These are phyloP conservation scores for Ustilago xerochloae DNA, from an alignment of 1,284 basidiomycete species.

Conservation along the genomic window DNA sequence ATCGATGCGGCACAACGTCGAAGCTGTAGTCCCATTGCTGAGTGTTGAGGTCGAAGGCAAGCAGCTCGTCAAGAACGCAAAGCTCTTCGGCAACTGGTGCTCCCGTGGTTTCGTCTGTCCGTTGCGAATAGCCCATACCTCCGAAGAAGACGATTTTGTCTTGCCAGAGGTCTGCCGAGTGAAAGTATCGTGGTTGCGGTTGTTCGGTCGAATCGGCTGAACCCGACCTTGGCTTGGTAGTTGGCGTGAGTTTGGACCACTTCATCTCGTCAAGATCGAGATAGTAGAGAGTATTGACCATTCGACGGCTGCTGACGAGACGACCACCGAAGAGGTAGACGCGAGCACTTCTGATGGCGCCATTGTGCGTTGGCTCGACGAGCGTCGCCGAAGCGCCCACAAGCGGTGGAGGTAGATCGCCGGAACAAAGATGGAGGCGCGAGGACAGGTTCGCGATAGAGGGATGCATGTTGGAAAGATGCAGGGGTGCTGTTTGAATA, in stretches of 20 bases:
- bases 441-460: conserved; percentile 51
- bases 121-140: conserved; percentile 60
- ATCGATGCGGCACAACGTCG: conserved; percentile 16
- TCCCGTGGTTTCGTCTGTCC: conserved; percentile 2
- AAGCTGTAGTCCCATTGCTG: conserved; percentile 56
- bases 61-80: conserved; percentile 59
- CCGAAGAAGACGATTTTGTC: conserved; percentile 62
- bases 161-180: conserved; percentile 62
- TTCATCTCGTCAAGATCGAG: conserved; percentile 55
- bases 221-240: conserved; percentile 3
- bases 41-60: conserved; percentile 57
- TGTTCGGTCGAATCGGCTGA: conserved; percentile 14
- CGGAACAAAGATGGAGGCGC: conserved; percentile 47
- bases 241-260: conserved; percentile 42
- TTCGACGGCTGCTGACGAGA: conserved; percentile 58
- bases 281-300: conserved; percentile 59
- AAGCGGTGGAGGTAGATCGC: conserved; percentile 60
- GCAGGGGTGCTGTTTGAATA: neutral
- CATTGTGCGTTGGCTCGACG: conserved; percentile 39
- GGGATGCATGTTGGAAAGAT: conserved; percentile 32
- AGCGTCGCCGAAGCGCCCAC: conserved; percentile 61
- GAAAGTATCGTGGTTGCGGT: conserved; percentile 63
- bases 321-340: conserved; percentile 63
- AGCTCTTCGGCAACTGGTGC: conserved; percentile 36
- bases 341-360: conserved; percentile 11